Conservation (phyloP, 805 yeast genomes). For the Hyphopichia homilentoma region DNA sequence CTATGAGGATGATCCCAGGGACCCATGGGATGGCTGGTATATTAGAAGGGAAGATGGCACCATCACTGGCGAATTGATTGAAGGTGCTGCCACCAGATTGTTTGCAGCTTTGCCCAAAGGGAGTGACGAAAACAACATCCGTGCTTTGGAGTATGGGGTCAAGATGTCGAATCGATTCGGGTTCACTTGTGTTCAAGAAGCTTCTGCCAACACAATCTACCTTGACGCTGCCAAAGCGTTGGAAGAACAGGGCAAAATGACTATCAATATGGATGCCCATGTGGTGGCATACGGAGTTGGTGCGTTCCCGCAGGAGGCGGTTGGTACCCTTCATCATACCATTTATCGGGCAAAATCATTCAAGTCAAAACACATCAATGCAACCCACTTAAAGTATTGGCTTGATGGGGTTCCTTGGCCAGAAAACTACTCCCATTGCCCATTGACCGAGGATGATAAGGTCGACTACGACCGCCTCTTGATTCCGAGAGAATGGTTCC, state of each 20-base stretch:
- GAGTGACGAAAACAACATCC: constrained; percentile 11
- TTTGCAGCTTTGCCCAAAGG: constrained; percentile 16
- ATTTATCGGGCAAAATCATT: constrained; percentile 12
- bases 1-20: constrained; percentile 18
- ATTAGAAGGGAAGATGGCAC: constrained; percentile 20
- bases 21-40: constrained; percentile 22
- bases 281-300: constrained; percentile 22
- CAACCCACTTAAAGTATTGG: constrained; percentile 20
- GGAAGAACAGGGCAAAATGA: constrained; percentile 13
- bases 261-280: constrained; percentile 19
- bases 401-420: constrained; percentile 23
- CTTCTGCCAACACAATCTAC: constrained; percentile 19
- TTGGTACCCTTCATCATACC: constrained; percentile 17
- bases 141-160: constrained; percentile 19
- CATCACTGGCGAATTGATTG: constrained; percentile 21
- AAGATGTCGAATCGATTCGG: constrained; percentile 20
- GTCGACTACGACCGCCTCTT: constrained; percentile 13
- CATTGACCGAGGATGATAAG: constrained; percentile 14
- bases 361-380: constrained; percentile 19
- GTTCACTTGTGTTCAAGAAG: constrained; percentile 21
- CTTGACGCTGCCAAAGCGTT: constrained; percentile 18
- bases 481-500: constrained; percentile 21
- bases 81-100: constrained; percentile 20
- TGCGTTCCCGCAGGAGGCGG: constrained; percentile 17
- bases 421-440: constrained; percentile 18